Evolutionary conservation across 441 rosid genomes (phyloP).

Genomic region (Populus tomentosa): DNA sequence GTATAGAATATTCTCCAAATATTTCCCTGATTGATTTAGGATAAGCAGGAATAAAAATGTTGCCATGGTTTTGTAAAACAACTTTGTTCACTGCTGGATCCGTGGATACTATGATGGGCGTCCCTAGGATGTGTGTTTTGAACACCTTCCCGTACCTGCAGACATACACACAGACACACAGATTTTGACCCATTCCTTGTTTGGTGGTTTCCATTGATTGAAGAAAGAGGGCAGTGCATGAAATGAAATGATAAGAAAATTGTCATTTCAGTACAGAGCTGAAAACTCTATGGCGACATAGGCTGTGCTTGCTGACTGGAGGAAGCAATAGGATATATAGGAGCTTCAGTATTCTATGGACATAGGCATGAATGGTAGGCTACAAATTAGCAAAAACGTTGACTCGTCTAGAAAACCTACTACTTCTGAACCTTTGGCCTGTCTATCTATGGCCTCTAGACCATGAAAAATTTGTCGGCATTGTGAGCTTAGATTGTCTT

Average conservation of each 20-base stretch:
- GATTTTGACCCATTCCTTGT: neutral
- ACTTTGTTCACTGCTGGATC: conserved; percentile 80
- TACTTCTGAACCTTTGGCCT: no score
- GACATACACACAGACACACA: neutral
- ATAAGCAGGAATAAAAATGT: conserved; percentile 71
- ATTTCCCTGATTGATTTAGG: conserved; percentile 79
- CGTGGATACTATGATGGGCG: conserved; percentile 74
- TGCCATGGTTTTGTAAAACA: conserved; percentile 74
- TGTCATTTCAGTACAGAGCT: conserved; percentile 15
- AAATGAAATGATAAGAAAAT: neutral
- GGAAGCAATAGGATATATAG: conserved; percentile 13
- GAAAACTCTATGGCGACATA: neutral
- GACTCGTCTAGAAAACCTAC: neutral
- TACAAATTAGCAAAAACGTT: neutral
- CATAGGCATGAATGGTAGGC: neutral
- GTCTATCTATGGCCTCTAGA: no score
- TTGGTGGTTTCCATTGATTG: neutral
- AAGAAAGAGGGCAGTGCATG: neutral
- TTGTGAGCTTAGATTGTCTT: neutral
- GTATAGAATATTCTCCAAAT: conserved; percentile 78
- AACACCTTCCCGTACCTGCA: conserved; percentile 81
- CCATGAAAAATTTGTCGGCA: neutral
- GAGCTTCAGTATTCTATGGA: neutral
- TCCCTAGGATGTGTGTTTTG: conserved; percentile 82
- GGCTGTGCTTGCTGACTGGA: conserved; percentile 23